phyloP scores from a whole-genome alignment of 2,329 filamentous ascomycete genomes.

The Geosmithia flava region DNA sequence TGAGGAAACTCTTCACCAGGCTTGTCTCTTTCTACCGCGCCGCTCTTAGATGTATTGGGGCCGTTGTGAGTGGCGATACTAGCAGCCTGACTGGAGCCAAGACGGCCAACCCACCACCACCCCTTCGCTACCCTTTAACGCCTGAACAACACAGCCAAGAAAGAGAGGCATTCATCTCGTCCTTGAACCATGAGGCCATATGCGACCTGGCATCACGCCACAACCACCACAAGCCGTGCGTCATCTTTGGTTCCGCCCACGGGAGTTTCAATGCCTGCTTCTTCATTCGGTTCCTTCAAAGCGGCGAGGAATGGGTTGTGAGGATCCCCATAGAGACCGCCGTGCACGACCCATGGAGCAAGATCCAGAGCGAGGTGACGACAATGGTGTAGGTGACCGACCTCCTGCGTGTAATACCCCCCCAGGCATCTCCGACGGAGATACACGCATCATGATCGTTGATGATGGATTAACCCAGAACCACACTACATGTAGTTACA shows the following conservation, averaged over 20 bases:
- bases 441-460: too few relatives aligned
- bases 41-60: too few relatives aligned
- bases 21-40: too few relatives aligned
- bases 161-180: not conserved
- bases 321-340: slow-evolving; percentile 6
- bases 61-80: too few relatives aligned
- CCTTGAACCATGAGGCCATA: not conserved
- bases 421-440: too few relatives aligned
- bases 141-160: not conserved
- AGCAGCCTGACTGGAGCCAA: too few relatives aligned
- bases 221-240: not conserved
- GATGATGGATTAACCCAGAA: too few relatives aligned
- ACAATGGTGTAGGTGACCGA: not conserved
- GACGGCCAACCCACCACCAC: too few relatives aligned
- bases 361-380: slow-evolving; percentile 7
- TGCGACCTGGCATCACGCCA: not conserved
- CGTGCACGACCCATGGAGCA: slow-evolving; percentile 5
- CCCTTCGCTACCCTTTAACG: not conserved
- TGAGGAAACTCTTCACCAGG: too few relatives aligned
- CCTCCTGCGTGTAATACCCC: too few relatives aligned
- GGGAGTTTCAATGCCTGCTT: slow-evolving; percentile 9
- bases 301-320: slow-evolving; percentile 5
- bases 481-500: too few relatives aligned
- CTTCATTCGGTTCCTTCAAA: slow-evolving; percentile 4
- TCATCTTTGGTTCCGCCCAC: not conserved